A percentile compares a stretch with the other conserved stretches of the same genome.
Conservation (phyloP, 139 green algal species). For the Chlorella sp. region DNA sequence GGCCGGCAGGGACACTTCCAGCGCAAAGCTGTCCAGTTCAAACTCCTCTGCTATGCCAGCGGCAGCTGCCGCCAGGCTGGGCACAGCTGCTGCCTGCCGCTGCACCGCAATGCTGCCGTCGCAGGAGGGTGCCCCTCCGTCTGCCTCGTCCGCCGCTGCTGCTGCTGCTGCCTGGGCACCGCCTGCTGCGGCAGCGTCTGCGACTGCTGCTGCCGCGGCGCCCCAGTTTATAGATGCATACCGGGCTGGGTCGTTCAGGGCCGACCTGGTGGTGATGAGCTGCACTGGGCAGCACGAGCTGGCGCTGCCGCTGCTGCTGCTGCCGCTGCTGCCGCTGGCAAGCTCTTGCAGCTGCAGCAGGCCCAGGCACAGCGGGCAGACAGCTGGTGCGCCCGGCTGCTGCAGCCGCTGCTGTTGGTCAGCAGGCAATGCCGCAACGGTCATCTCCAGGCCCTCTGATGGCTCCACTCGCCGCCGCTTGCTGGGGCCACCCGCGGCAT, state of each 20-base stretch:
- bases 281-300: neutral
- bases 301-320: neutral
- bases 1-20: slow-evolving; percentile 29
- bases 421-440: neutral
- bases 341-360: slow-evolving; percentile 10
- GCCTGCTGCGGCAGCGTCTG: neutral
- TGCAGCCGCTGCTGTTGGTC: neutral
- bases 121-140: no score
- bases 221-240: neutral
- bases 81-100: neutral
- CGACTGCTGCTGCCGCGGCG: neutral
- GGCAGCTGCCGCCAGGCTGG: slow-evolving; percentile 1
- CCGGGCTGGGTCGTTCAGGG: neutral
- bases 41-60: neutral
- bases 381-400: no score
- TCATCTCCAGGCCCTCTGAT: neutral
- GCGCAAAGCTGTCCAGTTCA: neutral
- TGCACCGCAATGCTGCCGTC: no score
- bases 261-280: neutral
- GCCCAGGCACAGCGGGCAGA: slow-evolving; percentile 36
- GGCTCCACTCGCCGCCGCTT: neutral
- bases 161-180: neutral
- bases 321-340: neutral
- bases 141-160: neutral
- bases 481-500: neutral